Conservation (phyloP, 169 alveolate species). For the Neospora caninum region DNA sequence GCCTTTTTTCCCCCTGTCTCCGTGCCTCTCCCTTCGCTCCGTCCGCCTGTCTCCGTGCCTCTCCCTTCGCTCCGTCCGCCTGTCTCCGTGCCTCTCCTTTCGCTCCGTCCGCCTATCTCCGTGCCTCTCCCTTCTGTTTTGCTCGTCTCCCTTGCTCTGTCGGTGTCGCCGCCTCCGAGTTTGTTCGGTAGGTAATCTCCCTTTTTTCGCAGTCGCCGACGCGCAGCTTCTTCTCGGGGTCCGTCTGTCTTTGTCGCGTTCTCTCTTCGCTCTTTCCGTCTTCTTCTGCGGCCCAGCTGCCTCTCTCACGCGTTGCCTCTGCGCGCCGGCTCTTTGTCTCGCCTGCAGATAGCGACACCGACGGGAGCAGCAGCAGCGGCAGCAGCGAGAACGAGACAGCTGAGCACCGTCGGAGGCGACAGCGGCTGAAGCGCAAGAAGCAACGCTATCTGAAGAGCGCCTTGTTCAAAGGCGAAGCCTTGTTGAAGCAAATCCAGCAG, state of each 20-base stretch:
- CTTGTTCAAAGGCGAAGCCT: not conserved
- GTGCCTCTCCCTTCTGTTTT: not conserved
- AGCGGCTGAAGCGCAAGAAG: not conserved
- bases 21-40: not conserved
- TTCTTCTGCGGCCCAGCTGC: too few relatives aligned
- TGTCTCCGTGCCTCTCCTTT: not conserved
- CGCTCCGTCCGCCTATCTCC: not conserved
- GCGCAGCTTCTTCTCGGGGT: too few relatives aligned
- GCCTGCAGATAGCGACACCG: conserved; percentile 17
- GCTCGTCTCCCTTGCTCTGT: not conserved
- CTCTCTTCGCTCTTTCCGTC: too few relatives aligned
- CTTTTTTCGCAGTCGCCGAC: too few relatives aligned
- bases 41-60: not conserved
- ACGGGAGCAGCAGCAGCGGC: conserved; percentile 58
- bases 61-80: not conserved
- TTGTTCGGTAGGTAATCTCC: too few relatives aligned
- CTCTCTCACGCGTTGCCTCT: too few relatives aligned
- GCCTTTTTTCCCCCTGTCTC: not conserved
- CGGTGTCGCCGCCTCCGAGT: too few relatives aligned
- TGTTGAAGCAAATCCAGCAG: conserved; percentile 22
- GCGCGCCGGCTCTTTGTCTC: not conserved
- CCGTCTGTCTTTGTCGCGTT: too few relatives aligned
- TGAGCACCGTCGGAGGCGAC: conserved; percentile 66
- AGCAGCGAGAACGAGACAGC: conserved; percentile 71
- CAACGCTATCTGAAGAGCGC: conserved; percentile 45